Evolutionary conservation across 495 filamentous ascomycete species (phyloP), one percentile per base, ranked within the genome.

Genomic region (Lasiosphaeria miniovina): DNA sequence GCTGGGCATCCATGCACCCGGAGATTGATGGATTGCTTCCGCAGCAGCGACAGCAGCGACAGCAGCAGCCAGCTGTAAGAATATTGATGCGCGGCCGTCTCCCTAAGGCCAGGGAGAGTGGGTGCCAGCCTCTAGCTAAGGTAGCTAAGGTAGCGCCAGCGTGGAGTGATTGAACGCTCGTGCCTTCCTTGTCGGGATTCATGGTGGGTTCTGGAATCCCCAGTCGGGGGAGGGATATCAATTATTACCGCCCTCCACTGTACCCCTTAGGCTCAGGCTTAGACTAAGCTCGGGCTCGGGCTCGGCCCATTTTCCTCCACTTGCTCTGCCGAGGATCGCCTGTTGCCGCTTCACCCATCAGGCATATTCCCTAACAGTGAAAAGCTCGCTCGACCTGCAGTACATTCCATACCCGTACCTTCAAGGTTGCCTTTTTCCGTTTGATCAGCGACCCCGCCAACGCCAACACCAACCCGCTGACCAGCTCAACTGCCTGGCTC

Each of bases 341-440:
- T 52, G 61, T 49, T 63, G 45, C 56, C 48, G 56, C 61, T 59
- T 48, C 57, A 59, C 49, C 57, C 36, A 52, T 40, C 57, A 41
- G 36, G 57, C 61, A 64, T 60, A 35, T 60, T 56, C 57, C 57
- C 52, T 60, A 49, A 57, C 48, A 45, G 52, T 49, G 49, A n/a
- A 11, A 46, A 11, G 12, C 43, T n/a, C 43, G 43, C 15, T n/a
- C 11, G 12, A 11, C 38, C 38, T 11, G 12, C 43, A 46, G 43
- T 14, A 8, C 8, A 2, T n/a, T 46, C 43, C 43, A 14, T n/a
- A 46, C 12, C 43, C 15, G 7, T 46, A n/a, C 15, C 11, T 5
- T 14, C 43, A 9, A 9, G 38, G 38, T n/a, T n/a, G 43, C 2
- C 15, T n/a, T 46, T 41, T 32, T 57, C 40, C 15, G 43, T 45